These are phyloP conservation scores for Lactarius trivialis DNA, from an alignment of 768 basidiomycete genomes.

Conservation along the genomic window DNA sequence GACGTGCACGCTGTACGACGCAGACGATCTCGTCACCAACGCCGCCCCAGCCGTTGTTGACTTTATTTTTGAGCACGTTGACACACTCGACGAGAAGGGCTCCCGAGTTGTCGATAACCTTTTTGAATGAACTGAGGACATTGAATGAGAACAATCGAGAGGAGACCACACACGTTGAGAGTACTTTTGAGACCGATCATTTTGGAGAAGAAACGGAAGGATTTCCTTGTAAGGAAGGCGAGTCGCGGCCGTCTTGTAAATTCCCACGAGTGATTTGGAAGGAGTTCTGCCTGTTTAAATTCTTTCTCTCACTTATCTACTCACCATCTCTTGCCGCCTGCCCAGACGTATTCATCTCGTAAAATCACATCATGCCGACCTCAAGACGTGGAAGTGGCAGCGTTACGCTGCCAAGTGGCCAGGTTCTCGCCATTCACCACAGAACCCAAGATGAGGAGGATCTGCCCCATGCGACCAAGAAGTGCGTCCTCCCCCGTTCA, in stretches of 20 bases:
- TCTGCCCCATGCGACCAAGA: slow-evolving; percentile 92
- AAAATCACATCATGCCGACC: slow-evolving; percentile 41
- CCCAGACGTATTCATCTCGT: slow-evolving; percentile 5
- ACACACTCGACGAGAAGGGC: slow-evolving; percentile 93
- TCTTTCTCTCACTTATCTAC: slow-evolving; percentile 10
- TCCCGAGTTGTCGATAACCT: slow-evolving; percentile 98
- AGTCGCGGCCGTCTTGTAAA: neutral
- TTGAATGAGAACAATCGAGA: neutral
- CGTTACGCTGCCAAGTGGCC: slow-evolving; percentile 63
- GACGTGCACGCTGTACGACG: slow-evolving; percentile 87
- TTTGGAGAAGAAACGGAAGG: neutral
- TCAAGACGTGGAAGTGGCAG: slow-evolving; percentile 78
- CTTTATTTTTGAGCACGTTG: slow-evolving; percentile 93
- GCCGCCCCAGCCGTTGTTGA: slow-evolving; percentile 88
- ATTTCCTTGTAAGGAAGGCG: neutral
- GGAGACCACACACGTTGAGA: slow-evolving; percentile 58
- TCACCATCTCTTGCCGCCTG: slow-evolving; percentile 18
- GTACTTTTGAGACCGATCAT: slow-evolving; percentile 97
- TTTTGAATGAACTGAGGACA: slow-evolving; percentile 4
- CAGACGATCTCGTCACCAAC: slow-evolving; percentile 96
- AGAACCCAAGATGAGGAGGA: slow-evolving; percentile 82
- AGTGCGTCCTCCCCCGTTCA: slow-evolving; percentile 39
- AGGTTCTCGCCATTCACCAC: slow-evolving; percentile 80
- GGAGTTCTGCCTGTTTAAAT: neutral
- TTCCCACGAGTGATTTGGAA: slow-evolving; percentile 20